phyloP scores from a whole-genome alignment of 768 basidiomycete genomes.

The Mrakia gelida region DNA sequence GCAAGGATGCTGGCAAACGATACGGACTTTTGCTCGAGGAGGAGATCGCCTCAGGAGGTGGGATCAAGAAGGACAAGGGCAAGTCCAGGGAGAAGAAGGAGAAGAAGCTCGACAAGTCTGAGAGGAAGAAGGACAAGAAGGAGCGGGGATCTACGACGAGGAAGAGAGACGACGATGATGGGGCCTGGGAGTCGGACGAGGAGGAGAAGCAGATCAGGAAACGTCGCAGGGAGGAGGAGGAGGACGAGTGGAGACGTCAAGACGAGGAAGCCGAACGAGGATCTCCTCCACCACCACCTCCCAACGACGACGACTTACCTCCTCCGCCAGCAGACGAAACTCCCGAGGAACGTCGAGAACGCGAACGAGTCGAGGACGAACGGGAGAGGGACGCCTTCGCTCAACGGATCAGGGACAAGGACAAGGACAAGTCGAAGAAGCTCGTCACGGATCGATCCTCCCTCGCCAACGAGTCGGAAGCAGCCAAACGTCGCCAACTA shows the following conservation, averaged over 20 bases:
- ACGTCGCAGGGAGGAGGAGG: constrained; percentile 28
- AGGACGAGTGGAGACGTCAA: constrained; percentile 19
- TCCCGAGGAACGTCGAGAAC: constrained; percentile 63
- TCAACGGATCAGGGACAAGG: constrained; percentile 74
- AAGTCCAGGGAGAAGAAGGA: constrained; percentile 55
- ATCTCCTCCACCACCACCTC: constrained; percentile 11
- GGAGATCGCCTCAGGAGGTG: constrained; percentile 46
- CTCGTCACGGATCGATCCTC: constrained; percentile 88
- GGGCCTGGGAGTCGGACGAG: constrained; percentile 40
- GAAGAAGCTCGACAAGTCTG: constrained; percentile 30
- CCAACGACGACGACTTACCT: constrained; percentile 34
- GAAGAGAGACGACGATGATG: constrained; percentile 71
- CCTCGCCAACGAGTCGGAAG: constrained; percentile 72
- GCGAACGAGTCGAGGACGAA: constrained; percentile 70
- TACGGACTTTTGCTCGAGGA: constrained; percentile 84
- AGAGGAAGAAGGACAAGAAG: constrained; percentile 34
- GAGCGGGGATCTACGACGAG: constrained; percentile 45
- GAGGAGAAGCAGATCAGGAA: constrained; percentile 44
- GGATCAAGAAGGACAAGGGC: constrained; percentile 50
- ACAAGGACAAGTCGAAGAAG: constrained; percentile 80
- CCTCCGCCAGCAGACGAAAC: constrained; percentile 55
- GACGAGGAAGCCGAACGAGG: constrained; percentile 3
- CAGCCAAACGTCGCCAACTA: constrained; percentile 69
- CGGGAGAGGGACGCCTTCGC: constrained; percentile 90
- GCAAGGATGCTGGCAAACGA: constrained; percentile 67